Percentiles rank a stretch among this genome's conserved stretches.
These are phyloP conservation scores for Pelagophyceae sp. DNA, from an alignment of 352 stramenopile genomes.

Conservation along the genomic window DNA sequence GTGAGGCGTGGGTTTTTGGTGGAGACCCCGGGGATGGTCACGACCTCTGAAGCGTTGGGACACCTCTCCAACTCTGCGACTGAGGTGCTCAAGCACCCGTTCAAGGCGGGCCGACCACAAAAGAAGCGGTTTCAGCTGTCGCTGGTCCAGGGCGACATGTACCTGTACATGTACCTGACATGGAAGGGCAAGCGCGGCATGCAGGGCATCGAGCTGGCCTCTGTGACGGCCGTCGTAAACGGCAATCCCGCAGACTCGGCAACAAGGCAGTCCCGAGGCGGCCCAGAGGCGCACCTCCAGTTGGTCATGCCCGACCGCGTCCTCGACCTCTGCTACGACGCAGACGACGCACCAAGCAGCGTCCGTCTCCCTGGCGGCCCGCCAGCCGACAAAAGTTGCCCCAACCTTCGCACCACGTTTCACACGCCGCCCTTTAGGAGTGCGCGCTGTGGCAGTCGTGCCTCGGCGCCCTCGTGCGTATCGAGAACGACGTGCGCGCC, in stretches of 20 bases:
- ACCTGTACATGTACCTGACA: constrained; percentile 18
- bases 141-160: constrained; percentile 13
- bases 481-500: constrained; percentile 1
- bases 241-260: neutral
- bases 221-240: neutral
- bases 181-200: constrained; percentile 19
- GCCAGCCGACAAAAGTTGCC: too few relatives aligned
- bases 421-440: too few relatives aligned
- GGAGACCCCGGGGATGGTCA: too few relatives aligned
- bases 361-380: too few relatives aligned
- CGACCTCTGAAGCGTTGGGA: too few relatives aligned
- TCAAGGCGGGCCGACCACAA: neutral
- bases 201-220: constrained; percentile 13
- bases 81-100: constrained; percentile 17
- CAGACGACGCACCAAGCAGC: too few relatives aligned
- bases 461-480: neutral
- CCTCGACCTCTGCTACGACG: constrained; percentile 9
- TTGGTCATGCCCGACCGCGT: neutral
- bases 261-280: neutral
- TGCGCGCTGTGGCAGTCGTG: neutral
- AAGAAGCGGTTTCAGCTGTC: constrained; percentile 17
- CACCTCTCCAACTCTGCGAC: too few relatives aligned
- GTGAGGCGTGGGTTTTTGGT: too few relatives aligned
- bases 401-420: too few relatives aligned
- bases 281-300: neutral